These are phyloP conservation scores for Jacaranda copaia DNA, from an alignment of 257 asterid genomes.

Conservation along the genomic window DNA sequence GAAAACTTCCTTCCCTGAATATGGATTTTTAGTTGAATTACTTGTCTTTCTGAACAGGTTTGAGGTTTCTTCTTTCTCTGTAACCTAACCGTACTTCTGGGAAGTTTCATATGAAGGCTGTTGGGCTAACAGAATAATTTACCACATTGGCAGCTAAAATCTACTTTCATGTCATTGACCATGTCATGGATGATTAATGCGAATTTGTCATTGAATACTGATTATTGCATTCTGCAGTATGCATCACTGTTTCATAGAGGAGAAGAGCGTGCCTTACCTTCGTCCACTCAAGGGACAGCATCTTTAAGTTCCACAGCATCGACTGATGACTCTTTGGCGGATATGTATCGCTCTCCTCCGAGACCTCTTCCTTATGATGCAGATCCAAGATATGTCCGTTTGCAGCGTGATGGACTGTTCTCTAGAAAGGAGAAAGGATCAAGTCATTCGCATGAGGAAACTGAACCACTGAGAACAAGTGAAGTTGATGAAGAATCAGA, in stretches of 20 bases:
- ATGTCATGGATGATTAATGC: not conserved
- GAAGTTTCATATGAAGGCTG: not conserved
- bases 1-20: not conserved
- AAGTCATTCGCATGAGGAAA: constrained; percentile 85
- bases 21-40: not conserved
- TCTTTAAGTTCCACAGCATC: constrained; percentile 54
- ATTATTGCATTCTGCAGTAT: constrained; percentile 54
- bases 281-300: constrained; percentile 56
- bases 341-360: constrained; percentile 71
- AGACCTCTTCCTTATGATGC: constrained; percentile 74
- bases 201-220: constrained; percentile 19
- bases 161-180: not conserved
- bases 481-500: constrained; percentile 76
- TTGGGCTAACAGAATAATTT: not conserved
- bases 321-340: constrained; percentile 58
- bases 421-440: constrained; percentile 78
- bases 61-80: not conserved
- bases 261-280: constrained; percentile 53
- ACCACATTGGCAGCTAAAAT: constrained; percentile 20
- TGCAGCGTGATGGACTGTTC: constrained; percentile 67
- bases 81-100: not conserved
- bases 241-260: constrained; percentile 59
- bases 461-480: constrained; percentile 76
- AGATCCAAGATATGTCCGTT: constrained; percentile 61
- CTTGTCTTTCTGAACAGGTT: not conserved